Conservation (phyloP, 2,329 filamentous ascomycete genomes). For the Chaetomium strumarium region DNA sequence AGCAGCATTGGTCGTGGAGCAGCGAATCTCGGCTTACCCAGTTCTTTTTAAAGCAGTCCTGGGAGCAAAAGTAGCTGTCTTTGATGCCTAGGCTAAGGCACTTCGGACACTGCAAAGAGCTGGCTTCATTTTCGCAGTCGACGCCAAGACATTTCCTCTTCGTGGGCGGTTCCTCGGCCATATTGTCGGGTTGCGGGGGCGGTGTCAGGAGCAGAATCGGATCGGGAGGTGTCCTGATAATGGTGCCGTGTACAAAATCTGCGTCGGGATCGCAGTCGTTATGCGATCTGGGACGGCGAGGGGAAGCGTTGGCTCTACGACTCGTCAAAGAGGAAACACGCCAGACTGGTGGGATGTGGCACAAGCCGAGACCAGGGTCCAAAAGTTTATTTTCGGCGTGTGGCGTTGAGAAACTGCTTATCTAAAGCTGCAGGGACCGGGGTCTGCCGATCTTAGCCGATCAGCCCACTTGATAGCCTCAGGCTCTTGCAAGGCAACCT, state of each 20-base stretch:
- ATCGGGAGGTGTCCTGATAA: background rate
- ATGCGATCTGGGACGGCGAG: background rate
- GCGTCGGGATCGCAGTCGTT: background rate
- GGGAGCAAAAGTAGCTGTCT: conserved; percentile 94
- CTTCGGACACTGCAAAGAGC: conserved; percentile 84
- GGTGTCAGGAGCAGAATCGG: background rate
- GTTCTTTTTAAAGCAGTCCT: conserved; percentile 98
- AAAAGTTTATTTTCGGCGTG: too few species aligned
- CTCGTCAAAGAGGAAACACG: too few species aligned
- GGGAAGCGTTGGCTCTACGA: too few species aligned
- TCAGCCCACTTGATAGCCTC: background rate
- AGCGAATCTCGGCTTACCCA: conserved; percentile 60
- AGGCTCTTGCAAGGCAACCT: background rate
- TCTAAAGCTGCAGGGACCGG: too few species aligned
- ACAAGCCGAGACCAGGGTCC: too few species aligned
- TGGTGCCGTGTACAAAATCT: background rate
- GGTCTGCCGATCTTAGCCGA: conserved; percentile 14
- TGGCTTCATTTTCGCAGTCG: conserved; percentile 83
- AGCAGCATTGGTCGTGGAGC: background rate
- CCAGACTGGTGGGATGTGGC: too few species aligned
- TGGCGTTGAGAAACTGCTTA: background rate
- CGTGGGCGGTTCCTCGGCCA: conserved; percentile 44
- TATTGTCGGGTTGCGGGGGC: conserved; percentile 27
- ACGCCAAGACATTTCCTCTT: conserved; percentile 71
- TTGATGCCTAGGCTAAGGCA: conserved; percentile 83